Conservation (phyloP, 2,329 filamentous ascomycete species). For the Pezicula neosporulosa region DNA sequence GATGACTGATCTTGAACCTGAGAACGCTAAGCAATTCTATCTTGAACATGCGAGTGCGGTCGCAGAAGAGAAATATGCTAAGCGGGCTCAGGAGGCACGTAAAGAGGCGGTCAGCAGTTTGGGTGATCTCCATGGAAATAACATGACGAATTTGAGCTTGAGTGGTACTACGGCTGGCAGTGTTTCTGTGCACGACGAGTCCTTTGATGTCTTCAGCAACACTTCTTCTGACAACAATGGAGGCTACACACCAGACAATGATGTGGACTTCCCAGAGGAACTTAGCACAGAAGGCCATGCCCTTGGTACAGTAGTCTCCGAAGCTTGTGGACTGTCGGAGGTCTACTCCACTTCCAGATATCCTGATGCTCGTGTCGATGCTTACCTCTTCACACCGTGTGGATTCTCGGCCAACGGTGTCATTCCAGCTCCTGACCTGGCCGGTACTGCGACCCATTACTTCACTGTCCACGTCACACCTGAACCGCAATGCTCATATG, state of each 20-base stretch:
- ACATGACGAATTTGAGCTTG: slow-evolving; percentile 30
- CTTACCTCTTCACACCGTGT: slow-evolving; percentile 94
- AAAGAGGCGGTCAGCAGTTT: slow-evolving; percentile 56
- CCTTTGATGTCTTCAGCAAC: slow-evolving; percentile 80
- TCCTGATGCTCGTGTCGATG: slow-evolving; percentile 89
- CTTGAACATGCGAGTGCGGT: slow-evolving; percentile 83
- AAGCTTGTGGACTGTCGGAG: slow-evolving; percentile 81
- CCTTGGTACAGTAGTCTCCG: slow-evolving; percentile 86
- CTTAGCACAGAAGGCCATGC: slow-evolving; percentile 91
- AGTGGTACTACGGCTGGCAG: slow-evolving; percentile 36
- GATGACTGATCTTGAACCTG: slow-evolving; percentile 68
- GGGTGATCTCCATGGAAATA: slow-evolving; percentile 53
- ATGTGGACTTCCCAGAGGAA: slow-evolving; percentile 62
- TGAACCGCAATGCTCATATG: slow-evolving; percentile 94
- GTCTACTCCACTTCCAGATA: slow-evolving; percentile 86
- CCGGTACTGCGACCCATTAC: slow-evolving; percentile 64
- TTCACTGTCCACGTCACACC: slow-evolving; percentile 98
- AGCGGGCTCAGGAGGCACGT: slow-evolving; percentile 61
- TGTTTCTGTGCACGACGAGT: slow-evolving; percentile 45
- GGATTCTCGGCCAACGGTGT: slow-evolving; percentile 98
- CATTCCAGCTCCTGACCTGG: slow-evolving; percentile 68
- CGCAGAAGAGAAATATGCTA: slow-evolving; percentile 75
- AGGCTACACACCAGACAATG: slow-evolving; percentile 53
- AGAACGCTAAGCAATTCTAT: slow-evolving; percentile 70
- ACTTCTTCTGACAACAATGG: slow-evolving; percentile 60